phyloP scores from a whole-genome alignment of 1,284 basidiomycete species.

The Ceratobasidium sp. region DNA sequence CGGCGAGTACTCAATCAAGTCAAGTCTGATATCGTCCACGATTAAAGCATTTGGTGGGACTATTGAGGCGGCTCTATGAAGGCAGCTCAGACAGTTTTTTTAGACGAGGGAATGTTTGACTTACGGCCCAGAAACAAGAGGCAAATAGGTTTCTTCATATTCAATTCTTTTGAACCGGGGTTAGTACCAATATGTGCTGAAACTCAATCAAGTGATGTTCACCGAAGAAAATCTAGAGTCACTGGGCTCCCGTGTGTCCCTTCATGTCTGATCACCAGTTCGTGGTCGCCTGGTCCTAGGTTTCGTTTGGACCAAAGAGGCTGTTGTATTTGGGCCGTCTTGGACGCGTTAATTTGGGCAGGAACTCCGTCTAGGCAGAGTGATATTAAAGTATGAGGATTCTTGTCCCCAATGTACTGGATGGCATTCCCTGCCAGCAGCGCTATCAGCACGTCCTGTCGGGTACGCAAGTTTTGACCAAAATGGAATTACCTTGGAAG shows the following conservation, averaged over 20 bases:
- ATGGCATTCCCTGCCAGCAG: neutral
- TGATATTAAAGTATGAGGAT: neutral
- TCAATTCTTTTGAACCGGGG: neutral
- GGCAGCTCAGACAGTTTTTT: neutral
- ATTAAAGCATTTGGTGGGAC: neutral
- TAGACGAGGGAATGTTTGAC: neutral
- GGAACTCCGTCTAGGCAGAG: neutral
- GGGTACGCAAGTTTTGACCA: no score
- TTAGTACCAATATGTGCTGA: neutral
- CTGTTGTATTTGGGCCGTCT: neutral
- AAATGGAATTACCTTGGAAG: constrained; percentile 1
- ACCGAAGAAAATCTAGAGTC: constrained; percentile 16
- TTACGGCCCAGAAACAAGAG: constrained; percentile 2
- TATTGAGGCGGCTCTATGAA: neutral
- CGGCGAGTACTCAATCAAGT: neutral
- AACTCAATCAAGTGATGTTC: neutral
- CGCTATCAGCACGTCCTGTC: neutral
- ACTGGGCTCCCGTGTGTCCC: neutral
- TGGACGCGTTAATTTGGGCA: neutral
- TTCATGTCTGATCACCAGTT: constrained; percentile 1
- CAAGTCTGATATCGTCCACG: neutral
- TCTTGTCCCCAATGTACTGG: neutral
- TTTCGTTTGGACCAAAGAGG: constrained; percentile 1
- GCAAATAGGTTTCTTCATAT: neutral
- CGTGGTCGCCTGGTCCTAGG: constrained; percentile 3